Base-by-base conservation (phyloP, 352 stramenopile genomes). In the Phytophthora cryptogea region DNA sequence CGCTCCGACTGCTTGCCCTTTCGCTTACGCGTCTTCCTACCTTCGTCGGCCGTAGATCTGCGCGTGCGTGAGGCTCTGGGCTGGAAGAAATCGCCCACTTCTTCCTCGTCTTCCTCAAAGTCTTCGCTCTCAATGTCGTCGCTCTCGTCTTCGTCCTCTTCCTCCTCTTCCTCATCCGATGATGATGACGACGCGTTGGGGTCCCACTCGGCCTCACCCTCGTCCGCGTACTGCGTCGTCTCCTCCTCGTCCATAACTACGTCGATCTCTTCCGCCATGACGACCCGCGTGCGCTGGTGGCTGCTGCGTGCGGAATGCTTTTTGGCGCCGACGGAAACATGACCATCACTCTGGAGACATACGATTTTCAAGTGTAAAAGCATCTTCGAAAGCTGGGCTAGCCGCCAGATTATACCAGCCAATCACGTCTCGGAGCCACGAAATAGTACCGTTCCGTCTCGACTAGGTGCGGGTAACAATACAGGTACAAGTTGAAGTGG, bases 151-250 rank as follows among this genome's bases (percentile, higher is more conserved):
- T 60, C 48, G 3, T 70, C 61, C 2, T 72, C 63, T 3, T 67
- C 63, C 7, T 70, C 60, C 13, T 67, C 60, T 1, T 63, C 57
- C 0, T 68, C 56, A 0, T 73, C 54, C n/a, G n/a, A n/a, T n/a
- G 20, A 23, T 23, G 20, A 23, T 23, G 20, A 23, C 20, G 20
- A 23, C 20, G 20, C 48, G 43, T 49, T 41, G 1, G 67, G 59
- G 16, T 68, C 52, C 77, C 74, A 84, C 53, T 83, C 74, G 2
- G 53, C 53, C 48, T 90, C 76, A 23, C 39, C 51, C 27, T 73
- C 71, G 36, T 54, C 39, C 11, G 44, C 45, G 13, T 16, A 52
- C 44, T 20, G 31, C 17, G 16, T 46, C 8, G 6, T 14, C 35
- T 43, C 37, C 37, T 43, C 37, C 14, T 57, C 52, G 16, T 40